Evolutionary conservation across 495 filamentous ascomycete species (phyloP), one percentile per base, ranked within the genome.

Genomic region (Penicillium maclennaniae): DNA sequence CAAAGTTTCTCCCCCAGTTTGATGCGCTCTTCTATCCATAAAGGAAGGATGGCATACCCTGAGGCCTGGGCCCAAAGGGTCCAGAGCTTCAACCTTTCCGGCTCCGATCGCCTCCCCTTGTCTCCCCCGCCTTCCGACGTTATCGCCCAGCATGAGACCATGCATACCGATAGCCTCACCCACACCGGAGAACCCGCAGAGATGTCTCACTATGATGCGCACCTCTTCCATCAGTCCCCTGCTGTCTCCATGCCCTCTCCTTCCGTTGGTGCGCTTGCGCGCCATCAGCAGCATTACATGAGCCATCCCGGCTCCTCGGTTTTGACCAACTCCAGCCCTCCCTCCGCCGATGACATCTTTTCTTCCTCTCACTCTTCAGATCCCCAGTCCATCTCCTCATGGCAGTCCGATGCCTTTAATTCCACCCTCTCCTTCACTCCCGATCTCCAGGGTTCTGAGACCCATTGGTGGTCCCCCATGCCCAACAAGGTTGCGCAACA

Each of bases 391-490:
- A 56, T 76, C 27, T 70, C 70, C 44, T 73, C 75, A 37, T 78
- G 75, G 73, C 67, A 76, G 58, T 72, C 73, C 16, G 73, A 77
- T 50, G 60, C 70, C 42, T 61, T 76, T 38, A 59, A 60, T 12
- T 55, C 73, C 42, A 61, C 59, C 49, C 52, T 76, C 38, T 63
- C 71, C 21, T 74, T 73, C 54, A 74, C 72, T 7, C 70, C 71
- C 34, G 71, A 74, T 42, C 56, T 78, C 19, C 63, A 70, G 19
- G 51, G 61, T 49, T 69, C 72, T 36, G 73, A 78, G 48, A 43
- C 60, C 14, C 67, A 72, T 19, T 77, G 75, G 75, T 78, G 75
- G 75, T 70, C 73, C 1, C 65, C 71, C 27, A 68, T 76, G 63
- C 61, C 69, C 31, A 58, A 68, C 21, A 63, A 65, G 12, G 66